These are phyloP conservation scores for Leptographium procerum DNA, from an alignment of 2,329 filamentous ascomycete species.

Conservation along the genomic window DNA sequence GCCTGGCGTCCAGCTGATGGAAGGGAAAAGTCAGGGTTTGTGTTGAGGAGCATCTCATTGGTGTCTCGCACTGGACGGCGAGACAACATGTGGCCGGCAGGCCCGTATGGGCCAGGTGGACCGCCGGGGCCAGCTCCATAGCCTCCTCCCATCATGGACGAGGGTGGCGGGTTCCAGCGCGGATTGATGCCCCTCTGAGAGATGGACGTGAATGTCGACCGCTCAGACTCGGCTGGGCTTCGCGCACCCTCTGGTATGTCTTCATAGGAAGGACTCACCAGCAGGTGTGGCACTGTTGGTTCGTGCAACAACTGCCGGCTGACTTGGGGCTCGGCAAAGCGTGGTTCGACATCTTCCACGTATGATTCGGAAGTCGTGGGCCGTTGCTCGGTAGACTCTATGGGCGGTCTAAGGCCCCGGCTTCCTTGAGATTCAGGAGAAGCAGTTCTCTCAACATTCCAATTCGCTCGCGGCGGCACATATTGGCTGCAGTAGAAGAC, in stretches of 20 bases:
- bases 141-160: conserved; percentile 29
- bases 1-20: conserved; percentile 24
- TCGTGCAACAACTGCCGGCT: conserved; percentile 14
- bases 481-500: conserved; percentile 28
- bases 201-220: conserved; percentile 80
- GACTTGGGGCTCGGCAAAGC: conserved; percentile 49
- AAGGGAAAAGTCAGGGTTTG: conserved; percentile 78
- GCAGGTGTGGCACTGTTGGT: conserved; percentile 16
- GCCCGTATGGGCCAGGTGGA: not conserved
- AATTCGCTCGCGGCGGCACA: conserved; percentile 43
- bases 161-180: conserved; percentile 58
- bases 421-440: not conserved
- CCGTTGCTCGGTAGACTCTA: conserved; percentile 16
- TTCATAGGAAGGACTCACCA: conserved; percentile 19
- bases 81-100: conserved; percentile 11
- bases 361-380: conserved; percentile 34
- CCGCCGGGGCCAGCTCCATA: conserved; percentile 18
- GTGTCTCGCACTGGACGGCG: conserved; percentile 40
- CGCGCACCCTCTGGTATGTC: conserved; percentile 37
- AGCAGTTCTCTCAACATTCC: conserved; percentile 27
- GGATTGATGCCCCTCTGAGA: conserved; percentile 84
- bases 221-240: conserved; percentile 67
- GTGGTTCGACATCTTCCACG: conserved; percentile 89
- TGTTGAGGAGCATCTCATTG: conserved; percentile 63
- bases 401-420: conserved; percentile 9